phyloP scores from a whole-genome alignment of 2,329 filamentous ascomycete genomes.

The Alternaria ventricosa region DNA sequence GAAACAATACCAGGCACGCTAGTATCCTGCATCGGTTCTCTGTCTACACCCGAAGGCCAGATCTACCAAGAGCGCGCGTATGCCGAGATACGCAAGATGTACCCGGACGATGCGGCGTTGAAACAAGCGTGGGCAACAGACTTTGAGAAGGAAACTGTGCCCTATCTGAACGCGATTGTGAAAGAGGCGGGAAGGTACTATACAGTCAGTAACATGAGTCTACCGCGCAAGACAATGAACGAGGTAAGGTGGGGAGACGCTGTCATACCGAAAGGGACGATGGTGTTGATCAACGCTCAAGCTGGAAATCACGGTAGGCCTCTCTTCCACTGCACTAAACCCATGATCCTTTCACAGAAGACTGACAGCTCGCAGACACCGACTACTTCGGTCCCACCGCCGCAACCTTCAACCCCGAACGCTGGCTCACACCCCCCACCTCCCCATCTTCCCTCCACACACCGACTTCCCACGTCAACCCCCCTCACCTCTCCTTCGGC shows the following conservation, averaged over 20 bases:
- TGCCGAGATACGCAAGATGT: constrained; percentile 58
- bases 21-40: constrained; percentile 59
- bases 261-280: constrained; percentile 59
- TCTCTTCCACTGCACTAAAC: background rate
- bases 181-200: constrained; percentile 62
- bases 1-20: constrained; percentile 62
- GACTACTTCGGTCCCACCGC: constrained; percentile 59
- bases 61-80: constrained; percentile 61
- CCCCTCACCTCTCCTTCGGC: constrained; percentile 58
- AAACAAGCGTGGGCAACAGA: constrained; percentile 56
- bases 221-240: constrained; percentile 59
- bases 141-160: constrained; percentile 57
- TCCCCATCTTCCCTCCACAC: background rate
- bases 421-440: constrained; percentile 50
- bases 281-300: constrained; percentile 63
- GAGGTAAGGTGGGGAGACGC: constrained; percentile 61
- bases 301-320: constrained; percentile 59
- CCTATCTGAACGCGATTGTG: constrained; percentile 58
- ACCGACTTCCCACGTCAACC: constrained; percentile 32
- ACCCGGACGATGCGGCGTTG: constrained; percentile 48
- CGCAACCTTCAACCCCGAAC: constrained; percentile 56
- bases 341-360: constrained; percentile 52
- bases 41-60: constrained; percentile 58
- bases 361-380: constrained; percentile 54
- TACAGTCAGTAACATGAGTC: constrained; percentile 60